These are phyloP conservation scores for Trichosporon asahii DNA, from an alignment of 1,284 basidiomycete genomes.

Conservation along the genomic window DNA sequence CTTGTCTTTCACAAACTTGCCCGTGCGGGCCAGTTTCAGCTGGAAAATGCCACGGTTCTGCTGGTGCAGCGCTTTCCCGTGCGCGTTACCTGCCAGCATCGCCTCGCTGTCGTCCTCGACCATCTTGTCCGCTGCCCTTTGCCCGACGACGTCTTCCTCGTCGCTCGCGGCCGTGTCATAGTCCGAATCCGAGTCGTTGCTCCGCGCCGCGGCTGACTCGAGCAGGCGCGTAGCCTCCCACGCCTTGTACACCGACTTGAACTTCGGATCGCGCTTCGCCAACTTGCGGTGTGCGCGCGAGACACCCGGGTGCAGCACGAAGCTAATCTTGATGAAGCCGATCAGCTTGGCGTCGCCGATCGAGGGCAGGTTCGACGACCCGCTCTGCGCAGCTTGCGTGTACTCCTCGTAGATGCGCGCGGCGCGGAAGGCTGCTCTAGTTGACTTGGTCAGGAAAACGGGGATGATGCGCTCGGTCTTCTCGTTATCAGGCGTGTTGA, in stretches of 20 bases:
- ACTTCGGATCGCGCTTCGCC: slow-evolving; percentile 41
- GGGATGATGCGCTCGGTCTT: slow-evolving; percentile 27
- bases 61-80: slow-evolving; percentile 45
- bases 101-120: slow-evolving; percentile 28
- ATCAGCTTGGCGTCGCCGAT: slow-evolving; percentile 19
- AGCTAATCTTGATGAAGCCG: slow-evolving; percentile 36
- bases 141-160: not conserved
- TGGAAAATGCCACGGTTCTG: slow-evolving; percentile 49
- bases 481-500: slow-evolving; percentile 38
- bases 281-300: slow-evolving; percentile 42
- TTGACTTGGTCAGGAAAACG: slow-evolving; percentile 38
- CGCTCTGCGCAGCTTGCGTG: slow-evolving; percentile 20
- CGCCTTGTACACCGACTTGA: slow-evolving; percentile 45
- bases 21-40: slow-evolving; percentile 47
- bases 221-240: slow-evolving; percentile 37
- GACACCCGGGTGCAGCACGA: slow-evolving; percentile 43
- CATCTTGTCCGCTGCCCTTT: slow-evolving; percentile 17
- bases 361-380: not conserved
- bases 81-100: slow-evolving; percentile 32
- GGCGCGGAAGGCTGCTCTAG: slow-evolving; percentile 31
- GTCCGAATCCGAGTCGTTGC: slow-evolving; percentile 16
- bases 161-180: slow-evolving; percentile 13
- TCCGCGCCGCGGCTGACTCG: not conserved
- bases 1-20: slow-evolving; percentile 49
- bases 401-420: slow-evolving; percentile 5